Conservation (phyloP, 2,329 filamentous ascomycete genomes). For the Diaporthe citri region DNA sequence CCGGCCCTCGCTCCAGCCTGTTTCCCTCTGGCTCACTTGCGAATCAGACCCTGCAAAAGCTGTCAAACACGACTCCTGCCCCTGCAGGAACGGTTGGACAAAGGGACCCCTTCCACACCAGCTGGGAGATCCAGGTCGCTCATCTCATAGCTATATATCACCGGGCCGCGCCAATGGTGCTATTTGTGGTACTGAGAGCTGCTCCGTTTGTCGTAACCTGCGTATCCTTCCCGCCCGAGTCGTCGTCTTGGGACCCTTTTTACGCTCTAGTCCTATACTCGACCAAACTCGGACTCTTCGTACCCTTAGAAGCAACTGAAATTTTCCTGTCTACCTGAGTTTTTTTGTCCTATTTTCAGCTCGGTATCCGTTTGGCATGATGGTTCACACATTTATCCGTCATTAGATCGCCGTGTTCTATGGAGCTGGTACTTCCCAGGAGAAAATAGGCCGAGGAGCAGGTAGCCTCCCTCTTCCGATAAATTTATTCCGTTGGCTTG, state of each 20-base stretch:
- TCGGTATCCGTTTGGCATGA: conserved; percentile 7
- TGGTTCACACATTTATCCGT: conserved; percentile 21
- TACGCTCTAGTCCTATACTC: not conserved
- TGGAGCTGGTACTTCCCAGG: conserved; percentile 8
- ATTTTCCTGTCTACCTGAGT: not conserved
- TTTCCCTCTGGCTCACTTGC: conserved; percentile 16
- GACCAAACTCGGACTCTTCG: conserved; percentile 8
- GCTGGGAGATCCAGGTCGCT: conserved; percentile 11
- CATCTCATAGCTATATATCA: conserved; percentile 31
- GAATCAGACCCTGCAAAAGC: conserved; percentile 27
- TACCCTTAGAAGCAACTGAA: not conserved
- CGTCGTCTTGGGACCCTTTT: not conserved
- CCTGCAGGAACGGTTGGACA: conserved; percentile 34
- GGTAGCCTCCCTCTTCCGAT: not conserved
- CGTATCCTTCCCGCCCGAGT: not conserved
- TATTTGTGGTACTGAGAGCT: conserved; percentile 30
- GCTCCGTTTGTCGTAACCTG: conserved; percentile 29
- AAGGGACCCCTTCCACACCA: conserved; percentile 18
- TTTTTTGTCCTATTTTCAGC: not conserved
- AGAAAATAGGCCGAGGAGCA: not conserved
- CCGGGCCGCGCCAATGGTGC: conserved; percentile 25
- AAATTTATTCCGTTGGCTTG: not conserved
- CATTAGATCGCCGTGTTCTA: not conserved
- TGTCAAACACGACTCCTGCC: conserved; percentile 35
- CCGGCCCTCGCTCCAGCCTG: conserved; percentile 22